Conservation (phyloP, 2,329 filamentous ascomycete species). For the Colletotrichum simmondsii region DNA sequence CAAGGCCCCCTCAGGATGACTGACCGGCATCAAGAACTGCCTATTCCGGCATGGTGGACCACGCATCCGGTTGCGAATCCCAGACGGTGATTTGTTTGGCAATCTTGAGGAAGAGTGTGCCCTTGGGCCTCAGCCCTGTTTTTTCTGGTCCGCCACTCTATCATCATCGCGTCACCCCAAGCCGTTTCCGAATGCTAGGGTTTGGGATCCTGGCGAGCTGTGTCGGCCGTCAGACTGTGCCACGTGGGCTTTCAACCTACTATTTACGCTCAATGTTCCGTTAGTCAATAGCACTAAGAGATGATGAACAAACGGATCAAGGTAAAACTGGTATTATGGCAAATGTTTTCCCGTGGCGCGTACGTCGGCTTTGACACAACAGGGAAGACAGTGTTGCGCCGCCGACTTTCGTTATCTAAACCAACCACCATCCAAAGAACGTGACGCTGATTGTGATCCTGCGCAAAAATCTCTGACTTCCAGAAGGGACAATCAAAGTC, state of each 20-base stretch:
- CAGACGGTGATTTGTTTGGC: slow-evolving; percentile 3
- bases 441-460: background rate
- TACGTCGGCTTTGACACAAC: background rate
- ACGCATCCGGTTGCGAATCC: background rate
- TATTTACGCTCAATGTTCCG: background rate
- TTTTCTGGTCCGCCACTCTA: slow-evolving; percentile 14
- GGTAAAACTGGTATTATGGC: background rate
- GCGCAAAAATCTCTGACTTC: background rate
- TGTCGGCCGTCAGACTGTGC: background rate
- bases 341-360: no score
- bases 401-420: background rate
- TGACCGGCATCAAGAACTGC: slow-evolving; percentile 14
- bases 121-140: slow-evolving; percentile 2
- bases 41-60: slow-evolving; percentile 6
- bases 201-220: background rate
- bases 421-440: background rate
- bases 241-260: slow-evolving; percentile 3
- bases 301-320: background rate
- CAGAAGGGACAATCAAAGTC: background rate
- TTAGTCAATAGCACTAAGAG: background rate
- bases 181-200: background rate
- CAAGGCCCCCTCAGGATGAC: background rate
- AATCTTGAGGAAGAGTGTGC: background rate
- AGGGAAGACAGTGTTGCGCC: background rate
- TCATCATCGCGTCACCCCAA: slow-evolving; percentile 29